A percentile compares a stretch with the other conserved stretches of the same genome.
Evolutionary conservation across 352 stramenopile genomes (phyloP).

Genomic region (Pythium biforme): DNA sequence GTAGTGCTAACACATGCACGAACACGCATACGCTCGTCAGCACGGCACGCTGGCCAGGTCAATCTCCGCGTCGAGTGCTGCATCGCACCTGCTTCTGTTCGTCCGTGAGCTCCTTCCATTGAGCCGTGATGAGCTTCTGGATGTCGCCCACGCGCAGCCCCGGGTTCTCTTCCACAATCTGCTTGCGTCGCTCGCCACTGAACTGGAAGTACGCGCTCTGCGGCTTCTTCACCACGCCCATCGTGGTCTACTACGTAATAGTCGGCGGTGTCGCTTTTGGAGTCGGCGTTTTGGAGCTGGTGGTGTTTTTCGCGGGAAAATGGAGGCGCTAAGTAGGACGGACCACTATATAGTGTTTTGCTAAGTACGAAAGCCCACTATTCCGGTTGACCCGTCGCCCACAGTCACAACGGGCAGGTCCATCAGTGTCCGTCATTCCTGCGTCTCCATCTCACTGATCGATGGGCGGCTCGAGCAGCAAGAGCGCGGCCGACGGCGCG

Average conservation of each 20-base stretch:
- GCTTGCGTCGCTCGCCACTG: constrained; percentile 71
- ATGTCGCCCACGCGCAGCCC: constrained; percentile 70
- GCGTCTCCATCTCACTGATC: not conserved
- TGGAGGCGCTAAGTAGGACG: not conserved
- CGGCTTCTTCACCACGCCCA: constrained; percentile 78
- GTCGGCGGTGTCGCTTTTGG: too few relatives aligned
- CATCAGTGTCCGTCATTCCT: not conserved
- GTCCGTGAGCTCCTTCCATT: constrained; percentile 85
- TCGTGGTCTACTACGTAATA: too few relatives aligned
- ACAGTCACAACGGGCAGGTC: not conserved
- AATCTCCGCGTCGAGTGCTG: not conserved
- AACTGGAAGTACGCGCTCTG: constrained; percentile 87
- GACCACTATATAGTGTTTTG: not conserved
- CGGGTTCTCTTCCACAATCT: constrained; percentile 62
- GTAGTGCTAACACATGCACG: constrained; percentile 47
- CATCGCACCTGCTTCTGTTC: constrained; percentile 76
- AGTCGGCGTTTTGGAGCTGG: not conserved
- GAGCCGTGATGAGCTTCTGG: constrained; percentile 87
- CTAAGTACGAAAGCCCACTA: constrained; percentile 11
- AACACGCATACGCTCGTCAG: not conserved
- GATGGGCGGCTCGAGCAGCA: constrained; percentile 66
- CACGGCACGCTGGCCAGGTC: not conserved
- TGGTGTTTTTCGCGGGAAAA: constrained; percentile 20
- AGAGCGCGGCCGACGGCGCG: constrained; percentile 34
- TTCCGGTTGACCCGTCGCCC: constrained; percentile 1